Base-by-base conservation (phyloP, 2,329 filamentous ascomycete genomes). In the Phyllachora maydis region DNA sequence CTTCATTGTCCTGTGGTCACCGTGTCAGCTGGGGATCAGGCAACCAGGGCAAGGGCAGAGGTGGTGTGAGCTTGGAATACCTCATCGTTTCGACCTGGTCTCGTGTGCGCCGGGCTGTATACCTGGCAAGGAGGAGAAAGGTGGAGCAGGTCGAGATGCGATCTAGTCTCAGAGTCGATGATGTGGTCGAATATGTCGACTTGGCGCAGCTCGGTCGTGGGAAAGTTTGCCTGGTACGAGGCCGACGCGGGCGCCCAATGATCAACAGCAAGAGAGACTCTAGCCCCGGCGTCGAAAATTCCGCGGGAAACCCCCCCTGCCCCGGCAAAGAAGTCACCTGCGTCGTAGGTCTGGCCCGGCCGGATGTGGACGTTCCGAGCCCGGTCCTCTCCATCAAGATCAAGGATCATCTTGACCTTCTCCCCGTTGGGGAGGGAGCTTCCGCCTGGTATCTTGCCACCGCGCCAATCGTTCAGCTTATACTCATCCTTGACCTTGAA, bases 121-220 rank as follows among this genome's bases (percentile, higher is more conserved):
- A 60, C 65, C 33, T 85, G 76, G 26, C 81, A 90, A 0, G 79
- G 78, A 0, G 76, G 77, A 0, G 73, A 81, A 0, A 82, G 45
- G 32, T 90, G 79, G 0, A 78, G 46, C 2, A 85, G 49, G 33
- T 88, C 77, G 0, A 72, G 61, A 4, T 50, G 49, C 6, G 24
- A 31, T 3, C 43, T 38, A 0, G 45, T 32, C 0, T 31, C 28
- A 1, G 34, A 21, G 4, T 36, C 28, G 1, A 35, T 36, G 14
- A 67, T 47, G 23, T 73, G 68, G 2, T 59, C 42, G 16, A 54
- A 46, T 1, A 63, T 44, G 0, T 56, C 45, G 29, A 49, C 47
- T 5, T 54, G 34, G 21, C 59, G 56, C 1, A 75, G 48, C 0
- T 51, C 40, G 0, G 52, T 45, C 0, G 52, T 40, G 0, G 50